These are phyloP conservation scores for Pterulicium gracile DNA, from an alignment of 1,284 basidiomycete genomes.

Conservation along the genomic window DNA sequence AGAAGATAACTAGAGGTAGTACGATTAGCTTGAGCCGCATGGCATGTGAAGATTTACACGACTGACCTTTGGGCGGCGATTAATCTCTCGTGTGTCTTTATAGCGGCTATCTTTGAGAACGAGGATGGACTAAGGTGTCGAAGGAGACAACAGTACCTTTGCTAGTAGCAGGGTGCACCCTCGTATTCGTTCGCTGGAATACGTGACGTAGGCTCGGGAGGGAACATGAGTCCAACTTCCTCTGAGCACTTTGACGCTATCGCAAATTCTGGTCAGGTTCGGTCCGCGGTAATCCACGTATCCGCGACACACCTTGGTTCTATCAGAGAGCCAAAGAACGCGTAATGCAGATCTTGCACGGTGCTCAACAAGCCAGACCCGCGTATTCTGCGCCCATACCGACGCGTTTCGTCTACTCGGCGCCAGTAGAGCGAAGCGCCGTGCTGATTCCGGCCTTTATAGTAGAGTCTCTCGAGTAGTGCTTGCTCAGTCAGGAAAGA, in stretches of 20 bases:
- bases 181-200: conserved; percentile 23
- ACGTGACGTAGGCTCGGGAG: conserved; percentile 21
- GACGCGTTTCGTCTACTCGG: conserved; percentile 40
- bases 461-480: conserved; percentile 57
- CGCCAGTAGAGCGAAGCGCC: conserved; percentile 62
- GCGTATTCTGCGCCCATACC: background rate
- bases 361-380: background rate
- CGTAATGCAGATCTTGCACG: background rate
- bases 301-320: too few species aligned
- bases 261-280: background rate
- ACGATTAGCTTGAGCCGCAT: background rate
- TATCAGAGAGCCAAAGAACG: background rate
- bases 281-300: conserved; percentile 4
- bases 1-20: conserved; percentile 37
- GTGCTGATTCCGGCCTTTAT: conserved; percentile 76
- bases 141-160: conserved; percentile 26
- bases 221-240: conserved; percentile 54
- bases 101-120: conserved; percentile 2
- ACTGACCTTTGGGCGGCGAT: conserved; percentile 38
- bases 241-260: conserved; percentile 39
- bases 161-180: conserved; percentile 26
- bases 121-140: conserved; percentile 2
- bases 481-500: conserved; percentile 43
- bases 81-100: conserved; percentile 40
- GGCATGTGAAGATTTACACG: background rate